Percentiles rank a stretch among this genome's conserved stretches.
Conservation (phyloP, 1,284 basidiomycete genomes). For the Moesziomyces antarcticus region DNA sequence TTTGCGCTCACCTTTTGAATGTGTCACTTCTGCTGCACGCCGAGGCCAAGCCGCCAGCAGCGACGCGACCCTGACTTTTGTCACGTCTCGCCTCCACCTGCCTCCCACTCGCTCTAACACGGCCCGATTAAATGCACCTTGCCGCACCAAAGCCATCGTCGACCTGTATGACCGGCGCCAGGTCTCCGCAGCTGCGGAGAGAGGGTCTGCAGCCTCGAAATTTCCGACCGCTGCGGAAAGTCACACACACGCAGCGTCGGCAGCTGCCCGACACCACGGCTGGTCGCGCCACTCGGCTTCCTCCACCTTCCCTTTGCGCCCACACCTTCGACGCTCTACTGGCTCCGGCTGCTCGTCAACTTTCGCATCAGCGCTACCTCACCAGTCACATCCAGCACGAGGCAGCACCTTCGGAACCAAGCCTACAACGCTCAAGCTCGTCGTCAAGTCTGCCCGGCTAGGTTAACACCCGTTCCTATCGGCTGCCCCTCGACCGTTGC, state of each 20-base stretch:
- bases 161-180: too few relatives aligned
- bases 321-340: neutral
- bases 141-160: too few relatives aligned
- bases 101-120: too few relatives aligned
- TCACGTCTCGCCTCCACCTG: conserved; percentile 5
- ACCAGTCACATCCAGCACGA: too few relatives aligned
- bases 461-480: too few relatives aligned
- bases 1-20: neutral
- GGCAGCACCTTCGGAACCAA: too few relatives aligned
- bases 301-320: conserved; percentile 2
- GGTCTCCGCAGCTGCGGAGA: neutral
- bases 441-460: too few relatives aligned
- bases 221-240: neutral
- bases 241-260: neutral
- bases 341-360: too few relatives aligned
- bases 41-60: neutral
- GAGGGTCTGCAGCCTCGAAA: neutral
- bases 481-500: too few relatives aligned
- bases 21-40: neutral
- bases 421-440: too few relatives aligned
- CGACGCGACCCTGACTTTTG: neutral
- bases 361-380: too few relatives aligned
- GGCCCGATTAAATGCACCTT: too few relatives aligned
- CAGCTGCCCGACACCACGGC: neutral
- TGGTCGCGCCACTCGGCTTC: neutral